Evolutionary conservation across 768 basidiomycete species (phyloP), one percentile per base, ranked within the genome.

Genomic region (Mycena maculata): DNA sequence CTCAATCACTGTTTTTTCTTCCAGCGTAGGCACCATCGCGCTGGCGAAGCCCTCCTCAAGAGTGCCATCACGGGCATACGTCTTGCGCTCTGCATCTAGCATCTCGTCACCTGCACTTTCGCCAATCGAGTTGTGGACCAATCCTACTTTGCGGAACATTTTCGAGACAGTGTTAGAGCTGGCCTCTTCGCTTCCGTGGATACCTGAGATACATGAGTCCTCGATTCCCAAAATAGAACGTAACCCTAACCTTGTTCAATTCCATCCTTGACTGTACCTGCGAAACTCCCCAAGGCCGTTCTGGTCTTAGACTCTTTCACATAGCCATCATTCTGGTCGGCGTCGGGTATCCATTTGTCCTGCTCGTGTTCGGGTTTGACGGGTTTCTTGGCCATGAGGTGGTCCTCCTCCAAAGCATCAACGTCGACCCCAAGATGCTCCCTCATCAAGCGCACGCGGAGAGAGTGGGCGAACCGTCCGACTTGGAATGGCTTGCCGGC

Each of bases 351-450:
- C 92, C 92, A 93, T 31, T 81, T 77, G 48, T 88, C 84, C 70
- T 89, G 83, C 49, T 86, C 84, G 69, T 86, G 76, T 59, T 85
- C 82, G 4, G 82, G 74, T 58, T 84, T 83, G 10, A 84, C 76
- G 16, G 90, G 86, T 9, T 88, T 83, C 23, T 81, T 77, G 2
- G 82, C 78, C 84, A 86, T 87, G 22, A 90, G 78, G 56, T 93
- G 90, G 57, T 92, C 92, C 70, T 95, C 92, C 47, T 88, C 86
- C 72, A 98, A 82, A 2, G 88, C 85, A 75, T 99, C 98, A 31
- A 98, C 96, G 76, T 99, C 95, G 62, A 99, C 85, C 3, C 98
- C 98, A 64, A 98, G 84, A 76, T 99, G 98, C 75, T 99, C 98
- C 69, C 93, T 86, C 98, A 99, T 99, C 66, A 99, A 83, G 20